Percentiles rank a stretch among this genome's conserved stretches.
Conservation (phyloP, 1,139 yeast species). For the Candida freyschussii region DNA sequence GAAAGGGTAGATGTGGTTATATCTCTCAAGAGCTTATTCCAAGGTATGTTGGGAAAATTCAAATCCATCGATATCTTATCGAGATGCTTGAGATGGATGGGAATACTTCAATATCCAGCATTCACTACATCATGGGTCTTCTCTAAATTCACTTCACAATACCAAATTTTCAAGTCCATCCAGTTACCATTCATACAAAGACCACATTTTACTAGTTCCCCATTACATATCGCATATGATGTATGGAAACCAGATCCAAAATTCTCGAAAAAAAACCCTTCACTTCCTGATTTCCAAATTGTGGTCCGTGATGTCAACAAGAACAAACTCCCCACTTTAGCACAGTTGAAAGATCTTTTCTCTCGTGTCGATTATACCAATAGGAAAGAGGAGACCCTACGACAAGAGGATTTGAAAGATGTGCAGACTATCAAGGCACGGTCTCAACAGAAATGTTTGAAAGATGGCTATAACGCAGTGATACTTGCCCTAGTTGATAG, state of each 20-base stretch:
- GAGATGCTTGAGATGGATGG: conserved; percentile 3
- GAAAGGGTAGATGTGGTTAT: conserved; percentile 1
- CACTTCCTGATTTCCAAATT: conserved; percentile 72
- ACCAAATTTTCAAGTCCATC: conserved; percentile 38
- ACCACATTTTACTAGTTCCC: conserved; percentile 5
- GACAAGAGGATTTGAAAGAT: conserved; percentile 2
- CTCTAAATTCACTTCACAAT: conserved; percentile 33
- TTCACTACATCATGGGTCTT: conserved; percentile 26
- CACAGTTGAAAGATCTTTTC: conserved; percentile 30
- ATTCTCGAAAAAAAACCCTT: conserved; percentile 67
- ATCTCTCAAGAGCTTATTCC: conserved; percentile 9
- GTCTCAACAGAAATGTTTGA: conserved; percentile 5
- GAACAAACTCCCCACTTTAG: conserved; percentile 48
- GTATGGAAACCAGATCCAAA: conserved; percentile 82
- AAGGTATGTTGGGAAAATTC: no score
- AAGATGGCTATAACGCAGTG: conserved; percentile 10
- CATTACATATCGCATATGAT: conserved; percentile 37
- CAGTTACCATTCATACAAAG: conserved; percentile 29
- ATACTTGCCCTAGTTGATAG: conserved; percentile 11
- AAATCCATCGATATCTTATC: neutral
- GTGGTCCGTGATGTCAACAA: conserved; percentile 51
- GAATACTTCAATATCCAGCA: conserved; percentile 18
- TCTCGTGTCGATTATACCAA: conserved; percentile 12
- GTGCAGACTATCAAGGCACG: conserved; percentile 1
- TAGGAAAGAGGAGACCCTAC: conserved; percentile 2